A percentile compares a stretch with the other conserved stretches of the same genome.
Conservation (phyloP, 2,329 filamentous ascomycete genomes). For the Aspergillus melleus region DNA sequence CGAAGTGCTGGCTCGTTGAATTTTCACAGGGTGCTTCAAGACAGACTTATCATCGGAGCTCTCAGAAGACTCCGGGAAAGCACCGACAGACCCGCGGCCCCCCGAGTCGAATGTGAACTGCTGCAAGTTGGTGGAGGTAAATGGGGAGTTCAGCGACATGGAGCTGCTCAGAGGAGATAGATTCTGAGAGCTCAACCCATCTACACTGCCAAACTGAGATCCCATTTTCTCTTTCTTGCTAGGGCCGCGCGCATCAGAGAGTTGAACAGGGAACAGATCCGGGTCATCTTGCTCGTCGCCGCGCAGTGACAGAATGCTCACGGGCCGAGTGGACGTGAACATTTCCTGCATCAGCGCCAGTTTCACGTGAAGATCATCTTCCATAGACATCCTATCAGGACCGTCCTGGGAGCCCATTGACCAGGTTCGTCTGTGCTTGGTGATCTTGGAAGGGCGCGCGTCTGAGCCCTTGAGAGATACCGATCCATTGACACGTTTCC, state of each 20-base stretch:
- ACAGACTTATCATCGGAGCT: conserved; percentile 19
- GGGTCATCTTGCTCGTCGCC: conserved; percentile 49
- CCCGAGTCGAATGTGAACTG: conserved; percentile 21
- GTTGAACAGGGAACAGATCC: conserved; percentile 43
- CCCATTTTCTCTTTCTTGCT: conserved; percentile 35
- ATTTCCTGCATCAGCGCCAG: conserved; percentile 47
- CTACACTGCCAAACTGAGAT: conserved; percentile 31
- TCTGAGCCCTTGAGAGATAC: conserved; percentile 46
- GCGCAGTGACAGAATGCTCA: conserved; percentile 44
- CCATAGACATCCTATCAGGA: conserved; percentile 41
- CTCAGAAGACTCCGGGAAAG: conserved; percentile 23
- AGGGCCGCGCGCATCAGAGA: conserved; percentile 34
- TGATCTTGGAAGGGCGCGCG: conserved; percentile 73
- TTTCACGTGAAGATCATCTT: conserved; percentile 48
- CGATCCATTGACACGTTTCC: conserved; percentile 59
- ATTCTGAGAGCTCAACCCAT: conserved; percentile 31
- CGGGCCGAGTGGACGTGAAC: conserved; percentile 46
- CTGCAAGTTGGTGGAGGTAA: conserved; percentile 20
- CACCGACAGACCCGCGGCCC: conserved; percentile 23
- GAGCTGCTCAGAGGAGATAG: conserved; percentile 43
- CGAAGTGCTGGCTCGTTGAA: conserved; percentile 27
- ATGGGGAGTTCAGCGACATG: conserved; percentile 40
- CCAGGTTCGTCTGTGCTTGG: conserved; percentile 92
- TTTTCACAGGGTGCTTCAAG: conserved; percentile 30
- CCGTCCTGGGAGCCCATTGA: conserved; percentile 74